Percentiles rank a stretch among this genome's conserved stretches.
Evolutionary conservation across 345 rosid species (phyloP).

Genomic region (Citrus inodora): DNA sequence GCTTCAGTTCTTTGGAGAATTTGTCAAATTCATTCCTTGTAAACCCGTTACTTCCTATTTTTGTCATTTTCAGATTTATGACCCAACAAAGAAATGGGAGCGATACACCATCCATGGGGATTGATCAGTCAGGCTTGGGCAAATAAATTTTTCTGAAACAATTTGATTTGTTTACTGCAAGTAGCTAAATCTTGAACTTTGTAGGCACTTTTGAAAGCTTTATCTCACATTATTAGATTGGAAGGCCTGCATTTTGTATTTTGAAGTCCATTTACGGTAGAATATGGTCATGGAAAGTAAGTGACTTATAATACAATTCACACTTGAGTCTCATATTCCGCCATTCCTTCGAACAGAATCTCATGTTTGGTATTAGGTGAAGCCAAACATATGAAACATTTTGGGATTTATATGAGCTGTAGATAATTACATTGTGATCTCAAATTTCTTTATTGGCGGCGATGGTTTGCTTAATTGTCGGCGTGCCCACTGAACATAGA

Average conservation of each 20-base stretch:
- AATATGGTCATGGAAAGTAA: background rate
- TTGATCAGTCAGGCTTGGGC: slow-evolving; percentile 22
- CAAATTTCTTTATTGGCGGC: no score
- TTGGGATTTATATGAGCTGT: no score
- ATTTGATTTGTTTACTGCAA: background rate
- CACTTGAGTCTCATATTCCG: background rate
- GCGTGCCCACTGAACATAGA: no score
- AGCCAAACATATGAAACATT: no score
- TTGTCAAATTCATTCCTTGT: background rate
- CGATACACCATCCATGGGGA: slow-evolving; percentile 96
- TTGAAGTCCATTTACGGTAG: background rate
- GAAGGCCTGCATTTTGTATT: background rate
- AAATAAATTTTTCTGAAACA: background rate
- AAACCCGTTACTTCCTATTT: background rate
- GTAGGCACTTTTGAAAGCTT: background rate
- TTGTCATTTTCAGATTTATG: slow-evolving; percentile 57
- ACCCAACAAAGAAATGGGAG: slow-evolving; percentile 88
- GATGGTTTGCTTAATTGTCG: no score
- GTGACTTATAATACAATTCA: background rate
- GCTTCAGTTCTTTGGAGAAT: background rate
- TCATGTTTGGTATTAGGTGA: background rate
- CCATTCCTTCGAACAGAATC: background rate
- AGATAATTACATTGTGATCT: no score
- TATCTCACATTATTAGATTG: background rate
- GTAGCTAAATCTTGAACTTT: background rate